Percentiles rank a stretch among this genome's conserved stretches.
These are phyloP conservation scores for Venturia effusa DNA, from an alignment of 2,329 filamentous ascomycete genomes.

Conservation along the genomic window DNA sequence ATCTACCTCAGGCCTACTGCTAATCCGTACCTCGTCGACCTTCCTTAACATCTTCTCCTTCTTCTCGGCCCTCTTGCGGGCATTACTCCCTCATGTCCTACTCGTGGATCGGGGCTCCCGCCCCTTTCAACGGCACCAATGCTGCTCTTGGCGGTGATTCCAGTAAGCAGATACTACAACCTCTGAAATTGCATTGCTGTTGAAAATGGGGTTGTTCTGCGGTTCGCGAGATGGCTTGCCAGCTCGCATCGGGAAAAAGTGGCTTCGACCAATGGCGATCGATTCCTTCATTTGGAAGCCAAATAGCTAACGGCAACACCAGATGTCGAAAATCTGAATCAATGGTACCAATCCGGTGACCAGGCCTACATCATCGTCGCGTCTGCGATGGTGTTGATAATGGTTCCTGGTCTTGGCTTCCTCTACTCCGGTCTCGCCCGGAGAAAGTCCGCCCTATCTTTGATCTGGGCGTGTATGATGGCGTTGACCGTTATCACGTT, in stretches of 20 bases:
- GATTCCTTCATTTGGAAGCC: too few species aligned
- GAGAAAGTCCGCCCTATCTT: constrained; percentile 89
- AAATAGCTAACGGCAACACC: constrained; percentile 6
- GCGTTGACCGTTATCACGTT: constrained; percentile 85
- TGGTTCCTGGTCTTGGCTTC: constrained; percentile 94
- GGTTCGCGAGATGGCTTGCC: not conserved
- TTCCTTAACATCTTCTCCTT: constrained; percentile 1
- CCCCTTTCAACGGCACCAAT: constrained; percentile 44
- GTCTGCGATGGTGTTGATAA: constrained; percentile 87
- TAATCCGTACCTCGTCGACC: not conserved
- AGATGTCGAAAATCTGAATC: constrained; percentile 84
- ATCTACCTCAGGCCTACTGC: not conserved
- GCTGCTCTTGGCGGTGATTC: constrained; percentile 62
- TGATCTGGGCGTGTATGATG: constrained; percentile 97
- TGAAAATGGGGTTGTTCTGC: not conserved
- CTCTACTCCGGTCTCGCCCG: constrained; percentile 96
- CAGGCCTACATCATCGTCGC: constrained; percentile 86
- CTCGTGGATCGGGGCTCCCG: constrained; percentile 35
- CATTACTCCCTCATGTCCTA: constrained; percentile 32
- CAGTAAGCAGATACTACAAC: constrained; percentile 51
- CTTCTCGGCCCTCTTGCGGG: not conserved
- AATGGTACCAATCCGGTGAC: constrained; percentile 88
- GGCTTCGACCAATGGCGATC: too few species aligned
- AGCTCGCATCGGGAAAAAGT: too few species aligned
- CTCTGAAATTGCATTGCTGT: not conserved